phyloP scores from a whole-genome alignment of 495 filamentous ascomycete genomes.

The Aspergillus leporis region DNA sequence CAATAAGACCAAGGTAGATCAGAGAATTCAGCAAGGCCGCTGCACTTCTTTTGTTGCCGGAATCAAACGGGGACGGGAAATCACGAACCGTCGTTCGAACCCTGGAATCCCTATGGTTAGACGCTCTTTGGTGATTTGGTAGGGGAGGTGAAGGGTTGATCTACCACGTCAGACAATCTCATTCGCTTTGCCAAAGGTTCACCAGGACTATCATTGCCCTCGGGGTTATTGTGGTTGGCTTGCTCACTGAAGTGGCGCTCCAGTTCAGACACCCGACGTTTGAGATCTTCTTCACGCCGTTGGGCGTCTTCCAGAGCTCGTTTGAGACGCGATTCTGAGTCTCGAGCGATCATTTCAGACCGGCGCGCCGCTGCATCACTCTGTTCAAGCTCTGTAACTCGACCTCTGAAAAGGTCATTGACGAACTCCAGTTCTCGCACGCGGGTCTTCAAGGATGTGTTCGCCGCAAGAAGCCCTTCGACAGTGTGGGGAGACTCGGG shows the following conservation, averaged over 20 bases:
- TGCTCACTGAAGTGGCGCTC: slow-evolving; percentile 61
- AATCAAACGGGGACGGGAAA: neutral
- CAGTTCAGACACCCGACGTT: slow-evolving; percentile 76
- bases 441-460: slow-evolving; percentile 82
- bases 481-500: slow-evolving; percentile 76
- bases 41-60: slow-evolving; percentile 8
- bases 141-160: slow-evolving; percentile 39
- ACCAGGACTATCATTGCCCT: slow-evolving; percentile 29
- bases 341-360: slow-evolving; percentile 56
- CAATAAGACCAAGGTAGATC: slow-evolving; percentile 42
- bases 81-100: slow-evolving; percentile 9
- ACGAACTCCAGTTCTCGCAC: slow-evolving; percentile 95
- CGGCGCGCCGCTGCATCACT: slow-evolving; percentile 67
- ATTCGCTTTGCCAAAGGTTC: slow-evolving; percentile 51
- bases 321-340: slow-evolving; percentile 61
- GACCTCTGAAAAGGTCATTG: slow-evolving; percentile 88
- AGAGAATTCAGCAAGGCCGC: slow-evolving; percentile 28
- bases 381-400: slow-evolving; percentile 82
- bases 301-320: slow-evolving; percentile 73
- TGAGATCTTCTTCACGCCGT: slow-evolving; percentile 77
- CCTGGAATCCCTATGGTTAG: slow-evolving; percentile 18
- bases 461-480: slow-evolving; percentile 73
- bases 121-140: slow-evolving; percentile 43
- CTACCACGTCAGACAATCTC: slow-evolving; percentile 44
- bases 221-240: slow-evolving; percentile 14